Base-by-base conservation (phyloP, 257 asterid species). In the Solanum phureja region DNA sequence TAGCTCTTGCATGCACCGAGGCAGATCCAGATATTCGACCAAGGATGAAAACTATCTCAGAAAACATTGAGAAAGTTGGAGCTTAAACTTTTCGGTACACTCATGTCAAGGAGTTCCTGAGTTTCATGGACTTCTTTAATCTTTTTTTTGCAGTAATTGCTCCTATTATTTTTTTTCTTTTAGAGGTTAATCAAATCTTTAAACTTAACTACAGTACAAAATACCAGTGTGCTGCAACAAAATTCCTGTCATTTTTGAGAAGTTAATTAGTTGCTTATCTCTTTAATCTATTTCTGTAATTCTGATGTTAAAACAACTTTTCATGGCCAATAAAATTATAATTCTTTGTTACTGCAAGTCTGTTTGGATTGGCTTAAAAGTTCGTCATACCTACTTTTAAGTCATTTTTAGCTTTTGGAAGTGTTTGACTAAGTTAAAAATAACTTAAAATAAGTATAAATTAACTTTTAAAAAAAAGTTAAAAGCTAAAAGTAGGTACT, bases 1-100 rank as follows among this genome's bases (percentile, higher is more conserved):
- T 97, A 0, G 99, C 98, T 4, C 94, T 95, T 40, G 92, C 95
- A 3, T 97, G 99, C 92, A 95, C 99, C 0, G 99, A 97, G 88
- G 94, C 87, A 3, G 99, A 97, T 87, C 98, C 99, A 3, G 98
- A 97, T 24, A 81, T 91, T 60, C 94, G 99, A 13, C 99, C 98
- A n/a, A 91, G 98, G 92, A 97, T 97, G 99, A 97, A 95, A 88
- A 92, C 91, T 0, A 93, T 93, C 87, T 93, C 94, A 0, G 98
- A 97, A 77, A 95, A 92, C 88, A 96, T 97, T 3, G 98, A 97
- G 21, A 97, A 94, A 91, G 84, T 95, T 73, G 93, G 98, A 87
- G 68, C 88, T 16, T 94, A 90, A 92, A 87, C 66, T 34, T 49
- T 34, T 72, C 58, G 37, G 42, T 31, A 56, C 34, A 56, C 19